A percentile compares a stretch with the other conserved stretches of the same genome.
Evolutionary conservation across 2,329 filamentous ascomycete genomes (phyloP).

Genomic region (Xylariomycetidae sp.): DNA sequence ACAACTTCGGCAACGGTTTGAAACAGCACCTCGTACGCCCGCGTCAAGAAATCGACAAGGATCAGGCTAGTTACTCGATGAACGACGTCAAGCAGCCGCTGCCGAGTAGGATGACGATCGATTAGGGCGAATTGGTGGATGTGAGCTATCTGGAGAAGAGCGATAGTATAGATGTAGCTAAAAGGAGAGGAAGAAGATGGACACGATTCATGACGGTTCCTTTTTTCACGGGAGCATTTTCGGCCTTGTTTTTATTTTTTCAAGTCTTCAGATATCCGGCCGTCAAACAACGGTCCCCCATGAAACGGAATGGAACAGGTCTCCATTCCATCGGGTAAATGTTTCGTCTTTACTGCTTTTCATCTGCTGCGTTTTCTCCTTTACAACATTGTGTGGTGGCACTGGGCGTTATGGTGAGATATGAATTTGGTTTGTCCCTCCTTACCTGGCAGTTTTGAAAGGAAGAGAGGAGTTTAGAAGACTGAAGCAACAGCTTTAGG

Average conservation of each 20-base stretch:
- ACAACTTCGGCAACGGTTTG: conserved; percentile 85
- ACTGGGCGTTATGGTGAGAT: too few species aligned
- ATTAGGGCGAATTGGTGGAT: conserved; percentile 37
- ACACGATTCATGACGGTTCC: too few species aligned
- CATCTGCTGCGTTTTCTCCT: background rate
- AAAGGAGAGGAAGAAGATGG: too few species aligned
- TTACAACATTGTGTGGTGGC: too few species aligned
- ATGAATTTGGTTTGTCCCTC: too few species aligned
- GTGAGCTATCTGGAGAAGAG: conserved; percentile 1
- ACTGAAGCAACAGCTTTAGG: too few species aligned
- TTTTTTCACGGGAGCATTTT: too few species aligned
- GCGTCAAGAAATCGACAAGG: conserved; percentile 47
- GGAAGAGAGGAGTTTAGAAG: too few species aligned
- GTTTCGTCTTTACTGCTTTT: conserved; percentile 6
- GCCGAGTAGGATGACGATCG: conserved; percentile 58
- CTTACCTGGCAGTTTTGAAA: too few species aligned
- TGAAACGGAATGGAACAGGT: conserved; percentile 5
- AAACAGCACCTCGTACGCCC: conserved; percentile 74
- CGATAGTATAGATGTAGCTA: conserved; percentile 22
- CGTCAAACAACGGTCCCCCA: too few species aligned
- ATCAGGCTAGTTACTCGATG: conserved; percentile 50
- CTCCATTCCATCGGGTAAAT: conserved; percentile 6
- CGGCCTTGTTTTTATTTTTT: conserved; percentile 21
- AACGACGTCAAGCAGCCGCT: conserved; percentile 52
- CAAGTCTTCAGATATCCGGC: conserved; percentile 21